These are phyloP conservation scores for Sporodiniella umbellata DNA, from an alignment of 371 early-diverging fungal genomes.

Conservation along the genomic window DNA sequence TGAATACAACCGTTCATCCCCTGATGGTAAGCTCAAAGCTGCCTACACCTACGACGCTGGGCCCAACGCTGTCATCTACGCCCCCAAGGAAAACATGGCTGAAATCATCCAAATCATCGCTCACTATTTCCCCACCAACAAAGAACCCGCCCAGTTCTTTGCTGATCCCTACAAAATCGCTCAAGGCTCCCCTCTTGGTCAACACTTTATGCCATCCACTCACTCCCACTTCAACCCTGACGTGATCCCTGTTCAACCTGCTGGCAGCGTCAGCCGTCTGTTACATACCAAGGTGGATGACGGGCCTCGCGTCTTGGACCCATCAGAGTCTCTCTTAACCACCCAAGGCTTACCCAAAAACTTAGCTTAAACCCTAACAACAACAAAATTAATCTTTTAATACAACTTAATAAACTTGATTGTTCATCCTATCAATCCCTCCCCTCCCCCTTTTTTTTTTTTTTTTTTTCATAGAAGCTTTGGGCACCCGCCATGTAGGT, in stretches of 20 bases:
- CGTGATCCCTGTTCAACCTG: constrained; percentile 62
- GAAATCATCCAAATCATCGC: constrained; percentile 82
- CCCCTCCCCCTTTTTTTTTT: too few relatives aligned
- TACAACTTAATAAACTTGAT: too few relatives aligned
- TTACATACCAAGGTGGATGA: constrained; percentile 90
- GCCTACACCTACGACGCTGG: constrained; percentile 98
- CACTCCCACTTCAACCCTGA: constrained; percentile 47
- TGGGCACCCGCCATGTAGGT: too few relatives aligned
- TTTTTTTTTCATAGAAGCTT: too few relatives aligned
- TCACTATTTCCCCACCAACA: constrained; percentile 76
- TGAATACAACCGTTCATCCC: constrained; percentile 75
- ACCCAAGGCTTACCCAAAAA: constrained; percentile 53
- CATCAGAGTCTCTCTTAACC: constrained; percentile 60
- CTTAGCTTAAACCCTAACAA: constrained; percentile 29
- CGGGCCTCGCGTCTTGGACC: constrained; percentile 80
- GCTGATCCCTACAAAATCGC: constrained; percentile 60
- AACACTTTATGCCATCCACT: constrained; percentile 52
- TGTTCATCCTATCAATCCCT: too few relatives aligned
- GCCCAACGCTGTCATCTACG: constrained; percentile 97
- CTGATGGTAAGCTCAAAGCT: constrained; percentile 60
- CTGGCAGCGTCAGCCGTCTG: constrained; percentile 80
- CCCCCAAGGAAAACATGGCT: constrained; percentile 72
- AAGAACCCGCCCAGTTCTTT: constrained; percentile 50
- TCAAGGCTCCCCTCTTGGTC: constrained; percentile 16
- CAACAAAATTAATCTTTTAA: too few relatives aligned